Conservation (phyloP, 2,329 filamentous ascomycete genomes). For the Cercospora beticola region DNA sequence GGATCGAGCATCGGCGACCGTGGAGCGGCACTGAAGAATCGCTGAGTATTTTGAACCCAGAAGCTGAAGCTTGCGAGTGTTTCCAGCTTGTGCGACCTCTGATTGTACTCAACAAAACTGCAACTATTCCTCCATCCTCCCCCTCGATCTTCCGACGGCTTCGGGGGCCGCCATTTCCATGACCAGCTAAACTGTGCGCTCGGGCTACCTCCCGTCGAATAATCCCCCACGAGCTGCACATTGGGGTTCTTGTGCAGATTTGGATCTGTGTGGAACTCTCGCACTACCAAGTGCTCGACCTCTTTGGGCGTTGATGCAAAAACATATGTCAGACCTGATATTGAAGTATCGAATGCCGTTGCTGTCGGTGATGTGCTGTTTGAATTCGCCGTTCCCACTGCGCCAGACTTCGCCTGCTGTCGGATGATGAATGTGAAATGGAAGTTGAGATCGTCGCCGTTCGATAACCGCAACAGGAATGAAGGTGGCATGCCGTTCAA, state of each 20-base stretch:
- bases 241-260: conserved; percentile 97
- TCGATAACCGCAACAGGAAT: conserved; percentile 82
- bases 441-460: conserved; percentile 90
- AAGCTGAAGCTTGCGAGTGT: conserved; percentile 92
- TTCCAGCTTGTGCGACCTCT: conserved; percentile 82
- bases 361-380: conserved; percentile 16
- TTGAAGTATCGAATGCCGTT: conserved; percentile 63
- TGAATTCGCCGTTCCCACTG: conserved; percentile 15
- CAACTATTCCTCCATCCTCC: conserved; percentile 95
- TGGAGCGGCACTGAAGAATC: conserved; percentile 47
- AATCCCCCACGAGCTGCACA: conserved; percentile 92
- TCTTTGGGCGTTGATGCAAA: conserved; percentile 83
- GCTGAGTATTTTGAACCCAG: conserved; percentile 71
- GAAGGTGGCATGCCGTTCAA: conserved; percentile 53
- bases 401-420: conserved; percentile 47
- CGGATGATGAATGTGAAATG: conserved; percentile 85
- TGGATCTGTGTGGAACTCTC: conserved; percentile 94
- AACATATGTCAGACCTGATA: conserved; percentile 88
- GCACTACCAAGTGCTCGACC: conserved; percentile 87
- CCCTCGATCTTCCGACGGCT: conserved; percentile 73
- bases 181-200: conserved; percentile 91
- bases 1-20: conserved; percentile 64
- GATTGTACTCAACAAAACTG: conserved; percentile 97
- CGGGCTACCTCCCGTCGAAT: conserved; percentile 74
- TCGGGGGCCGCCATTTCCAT: conserved; percentile 96